Percentiles rank a stretch among this genome's conserved stretches.
phyloP scores from a whole-genome alignment of 495 filamentous ascomycete genomes.

The Hypomontagnella monticulosa region DNA sequence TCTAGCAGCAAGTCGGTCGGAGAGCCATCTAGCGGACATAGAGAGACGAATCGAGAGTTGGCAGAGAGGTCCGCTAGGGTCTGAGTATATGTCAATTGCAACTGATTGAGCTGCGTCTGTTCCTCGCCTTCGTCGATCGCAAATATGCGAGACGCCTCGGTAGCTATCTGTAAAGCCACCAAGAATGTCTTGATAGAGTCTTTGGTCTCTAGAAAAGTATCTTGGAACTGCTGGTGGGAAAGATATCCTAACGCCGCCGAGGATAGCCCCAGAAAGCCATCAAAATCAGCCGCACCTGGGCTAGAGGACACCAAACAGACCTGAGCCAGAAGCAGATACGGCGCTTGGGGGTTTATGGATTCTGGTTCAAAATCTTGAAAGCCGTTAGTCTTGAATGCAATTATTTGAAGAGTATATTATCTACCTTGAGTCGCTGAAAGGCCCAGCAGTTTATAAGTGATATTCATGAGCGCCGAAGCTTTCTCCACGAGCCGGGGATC shows the following conservation, averaged over 20 bases:
- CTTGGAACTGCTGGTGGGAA: slow-evolving; percentile 54
- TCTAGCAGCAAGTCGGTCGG: slow-evolving; percentile 58
- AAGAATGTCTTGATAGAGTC: slow-evolving; percentile 47
- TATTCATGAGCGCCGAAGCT: slow-evolving; percentile 45
- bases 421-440: slow-evolving; percentile 58
- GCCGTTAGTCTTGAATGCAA: slow-evolving; percentile 8
- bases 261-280: slow-evolving; percentile 49
- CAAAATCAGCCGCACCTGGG: slow-evolving; percentile 41
- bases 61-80: slow-evolving; percentile 72
- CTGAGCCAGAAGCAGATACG: slow-evolving; percentile 47
- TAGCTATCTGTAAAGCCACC: slow-evolving; percentile 45
- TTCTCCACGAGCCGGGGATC: slow-evolving; percentile 43
- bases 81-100: slow-evolving; percentile 65
- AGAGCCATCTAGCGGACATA: slow-evolving; percentile 50
- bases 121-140: slow-evolving; percentile 55
- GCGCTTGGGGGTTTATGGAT: slow-evolving; percentile 47
- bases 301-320: slow-evolving; percentile 28
- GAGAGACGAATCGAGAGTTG: slow-evolving; percentile 60
- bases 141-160: slow-evolving; percentile 40
- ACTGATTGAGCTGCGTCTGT: slow-evolving; percentile 60
- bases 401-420: not conserved
- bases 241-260: slow-evolving; percentile 55
- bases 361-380: slow-evolving; percentile 49
- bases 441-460: slow-evolving; percentile 60
- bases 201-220: slow-evolving; percentile 51